phyloP scores from a whole-genome alignment of 2,329 filamentous ascomycete species.

The Neofusicoccum umdonicola region DNA sequence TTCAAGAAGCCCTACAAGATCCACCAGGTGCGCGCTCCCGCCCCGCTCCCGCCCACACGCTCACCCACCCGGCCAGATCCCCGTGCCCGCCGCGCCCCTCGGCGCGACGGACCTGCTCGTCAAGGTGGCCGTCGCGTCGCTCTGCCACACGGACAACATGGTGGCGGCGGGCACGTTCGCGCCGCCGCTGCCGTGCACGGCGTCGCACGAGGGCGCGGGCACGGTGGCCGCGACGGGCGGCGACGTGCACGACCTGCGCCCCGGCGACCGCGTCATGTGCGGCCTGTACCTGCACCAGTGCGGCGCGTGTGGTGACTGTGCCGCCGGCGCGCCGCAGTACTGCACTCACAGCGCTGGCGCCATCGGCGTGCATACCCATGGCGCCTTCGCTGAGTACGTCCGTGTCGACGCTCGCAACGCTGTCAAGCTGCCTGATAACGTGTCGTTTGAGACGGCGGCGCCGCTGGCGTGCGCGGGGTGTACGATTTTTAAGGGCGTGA shows the following conservation, averaged over 20 bases:
- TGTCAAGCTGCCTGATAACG: slow-evolving; percentile 47
- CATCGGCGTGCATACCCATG: slow-evolving; percentile 52
- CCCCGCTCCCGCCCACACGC: too few relatives aligned
- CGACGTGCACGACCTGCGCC: slow-evolving; percentile 42
- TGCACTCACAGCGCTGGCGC: slow-evolving; percentile 47
- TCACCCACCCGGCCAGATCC: slow-evolving; percentile 28
- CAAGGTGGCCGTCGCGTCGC: slow-evolving; percentile 58
- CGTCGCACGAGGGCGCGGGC: slow-evolving; percentile 58
- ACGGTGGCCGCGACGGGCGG: slow-evolving; percentile 52
- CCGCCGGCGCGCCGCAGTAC: slow-evolving; percentile 54
- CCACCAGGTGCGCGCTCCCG: slow-evolving; percentile 27
- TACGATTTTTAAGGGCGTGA: slow-evolving; percentile 51
- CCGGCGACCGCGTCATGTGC: slow-evolving; percentile 57
- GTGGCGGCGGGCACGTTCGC: slow-evolving; percentile 51
- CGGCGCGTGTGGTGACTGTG: slow-evolving; percentile 53
- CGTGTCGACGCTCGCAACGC: slow-evolving; percentile 49
- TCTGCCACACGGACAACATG: slow-evolving; percentile 64
- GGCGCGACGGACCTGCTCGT: slow-evolving; percentile 57
- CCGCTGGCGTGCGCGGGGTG: slow-evolving; percentile 58
- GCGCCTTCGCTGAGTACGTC: slow-evolving; percentile 59
- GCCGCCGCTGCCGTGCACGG: slow-evolving; percentile 51
- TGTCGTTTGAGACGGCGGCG: slow-evolving; percentile 53
- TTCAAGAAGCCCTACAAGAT: slow-evolving; percentile 57
- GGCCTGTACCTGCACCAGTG: slow-evolving; percentile 55
- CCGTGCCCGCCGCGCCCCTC: slow-evolving; percentile 46